Evolutionary conservation across 306 rosid species (phyloP), one percentile per base, ranked within the genome.

Genomic region (Vigna reflexopilosa): DNA sequence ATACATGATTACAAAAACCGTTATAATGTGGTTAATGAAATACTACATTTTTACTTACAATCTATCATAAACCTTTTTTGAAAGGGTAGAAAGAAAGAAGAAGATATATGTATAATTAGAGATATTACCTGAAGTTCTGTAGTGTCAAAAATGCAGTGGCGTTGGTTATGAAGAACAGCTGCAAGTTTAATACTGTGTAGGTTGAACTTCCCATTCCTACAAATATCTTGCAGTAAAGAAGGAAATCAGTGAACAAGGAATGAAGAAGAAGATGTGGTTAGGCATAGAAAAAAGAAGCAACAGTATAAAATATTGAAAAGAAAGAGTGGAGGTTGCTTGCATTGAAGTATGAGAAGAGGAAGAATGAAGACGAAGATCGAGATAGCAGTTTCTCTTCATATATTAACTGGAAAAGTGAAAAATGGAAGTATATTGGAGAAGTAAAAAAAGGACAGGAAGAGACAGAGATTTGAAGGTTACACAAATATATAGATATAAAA

Each of bases 371-470:
- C 12, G 52, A 67, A 67, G 19, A 67, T 13, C 12, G 54, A 67
- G 12, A 67, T 42, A 20, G 36, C 72, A 42, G 54, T 67, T 67
- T 67, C 72, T 42, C 72, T 67, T 67, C 72, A 65, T 65, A 17
- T 36, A 64, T 64, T 9, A 38, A 15, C 4, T 64, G 42, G 49
- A 38, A 64, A 38, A 64, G 44, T 54, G 59, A 54, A 54, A 52
- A 54, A 54, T 62, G 68, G 12, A 62, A 62, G 47, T 62, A 62
- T 61, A 15, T 30, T 30, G 11, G 50, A 45, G 16, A 3, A 45
- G 15, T 45, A 2, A 45, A 45, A 45, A 57, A 9, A 30, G 34
- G 15, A 56, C 42, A 2, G 11, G 68, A 62, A 62, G 68, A 32
- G 69, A 63, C 13, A 34, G 7, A 28, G 66, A 16, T 36, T 36